A percentile compares a stretch with the other conserved stretches of the same genome.
These are phyloP conservation scores for Cicer chorassanicum DNA, from an alignment of 306 rosid genomes.

Conservation along the genomic window DNA sequence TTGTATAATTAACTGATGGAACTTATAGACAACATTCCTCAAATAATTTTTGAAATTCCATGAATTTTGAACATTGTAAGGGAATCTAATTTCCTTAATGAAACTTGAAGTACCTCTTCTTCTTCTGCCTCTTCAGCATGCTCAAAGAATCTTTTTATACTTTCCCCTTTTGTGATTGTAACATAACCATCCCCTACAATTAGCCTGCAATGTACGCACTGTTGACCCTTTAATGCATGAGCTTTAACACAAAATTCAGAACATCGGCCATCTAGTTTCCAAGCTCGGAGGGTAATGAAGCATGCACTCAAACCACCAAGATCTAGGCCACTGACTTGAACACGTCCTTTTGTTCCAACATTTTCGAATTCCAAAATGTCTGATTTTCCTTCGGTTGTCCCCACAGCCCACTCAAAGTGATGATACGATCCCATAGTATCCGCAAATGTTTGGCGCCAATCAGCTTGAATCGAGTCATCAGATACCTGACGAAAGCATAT, in stretches of 20 bases:
- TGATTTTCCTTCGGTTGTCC: conserved; percentile 91
- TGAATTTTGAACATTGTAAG: conserved; percentile 37
- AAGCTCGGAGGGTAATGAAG: conserved; percentile 88
- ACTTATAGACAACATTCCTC: conserved; percentile 20
- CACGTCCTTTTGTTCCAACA: conserved; percentile 86
- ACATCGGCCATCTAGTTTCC: conserved; percentile 93
- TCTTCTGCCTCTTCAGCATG: conserved; percentile 99
- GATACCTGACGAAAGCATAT: conserved; percentile 68
- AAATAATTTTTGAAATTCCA: conserved; percentile 24
- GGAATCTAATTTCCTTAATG: conserved; percentile 45
- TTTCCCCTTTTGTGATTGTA: conserved; percentile 90
- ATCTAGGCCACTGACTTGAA: conserved; percentile 76
- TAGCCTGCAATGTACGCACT: conserved; percentile 94
- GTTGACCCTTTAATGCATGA: conserved; percentile 91
- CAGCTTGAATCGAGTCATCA: conserved; percentile 82
- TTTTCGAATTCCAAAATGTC: conserved; percentile 95
- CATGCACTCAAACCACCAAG: conserved; percentile 85
- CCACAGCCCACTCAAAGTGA: conserved; percentile 99
- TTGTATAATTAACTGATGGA: conserved; percentile 34
- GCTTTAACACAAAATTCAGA: conserved; percentile 93
- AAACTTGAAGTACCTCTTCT: conserved; percentile 82
- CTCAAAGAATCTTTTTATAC: conserved; percentile 89
- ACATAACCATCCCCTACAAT: conserved; percentile 89
- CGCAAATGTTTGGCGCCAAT: conserved; percentile 88
- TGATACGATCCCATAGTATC: conserved; percentile 81